Evolutionary conservation across 1,284 basidiomycete genomes (phyloP).

Genomic region (Ustilago nuda): DNA sequence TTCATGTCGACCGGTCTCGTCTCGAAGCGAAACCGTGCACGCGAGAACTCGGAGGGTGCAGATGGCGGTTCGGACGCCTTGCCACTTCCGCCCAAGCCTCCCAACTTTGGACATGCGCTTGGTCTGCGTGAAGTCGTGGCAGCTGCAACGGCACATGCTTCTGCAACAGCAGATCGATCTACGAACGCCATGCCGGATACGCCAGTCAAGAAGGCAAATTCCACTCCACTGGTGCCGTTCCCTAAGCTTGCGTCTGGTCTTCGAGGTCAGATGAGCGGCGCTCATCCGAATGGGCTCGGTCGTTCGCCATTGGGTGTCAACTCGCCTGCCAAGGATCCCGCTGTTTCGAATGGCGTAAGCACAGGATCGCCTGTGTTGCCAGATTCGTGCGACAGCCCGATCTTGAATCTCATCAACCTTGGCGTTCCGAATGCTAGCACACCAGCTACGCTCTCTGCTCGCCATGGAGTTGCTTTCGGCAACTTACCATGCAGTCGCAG

Average conservation of each 20-base stretch:
- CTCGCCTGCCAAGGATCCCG: constrained; percentile 29
- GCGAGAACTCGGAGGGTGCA: constrained; percentile 40
- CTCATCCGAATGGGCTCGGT: constrained; percentile 17
- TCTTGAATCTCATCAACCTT: constrained; percentile 40
- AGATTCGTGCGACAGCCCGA: constrained; percentile 57
- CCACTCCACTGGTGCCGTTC: constrained; percentile 43
- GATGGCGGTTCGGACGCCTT: constrained; percentile 45
- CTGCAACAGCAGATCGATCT: constrained; percentile 27
- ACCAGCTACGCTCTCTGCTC: constrained; percentile 23
- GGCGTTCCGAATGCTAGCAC: constrained; percentile 40
- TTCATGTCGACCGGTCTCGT: constrained; percentile 71
- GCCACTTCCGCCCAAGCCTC: constrained; percentile 44
- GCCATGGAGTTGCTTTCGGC: constrained; percentile 26
- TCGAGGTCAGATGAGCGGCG: constrained; percentile 20
- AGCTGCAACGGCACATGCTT: constrained; percentile 57
- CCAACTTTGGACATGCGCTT: constrained; percentile 55
- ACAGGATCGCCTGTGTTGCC: constrained; percentile 43
- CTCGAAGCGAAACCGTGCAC: constrained; percentile 63
- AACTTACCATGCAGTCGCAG: constrained; percentile 33
- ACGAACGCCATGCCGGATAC: constrained; percentile 70
- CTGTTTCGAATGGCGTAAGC: constrained; percentile 13
- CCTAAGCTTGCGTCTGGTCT: constrained; percentile 37
- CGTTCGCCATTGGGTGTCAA: constrained; percentile 38
- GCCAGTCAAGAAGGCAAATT: constrained; percentile 65
- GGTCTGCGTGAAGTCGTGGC: constrained; percentile 66